Evolutionary conservation across 2,329 filamentous ascomycete genomes (phyloP), one percentile per base, ranked within the genome.

Genomic region (Bipolaris sorokiniana): DNA sequence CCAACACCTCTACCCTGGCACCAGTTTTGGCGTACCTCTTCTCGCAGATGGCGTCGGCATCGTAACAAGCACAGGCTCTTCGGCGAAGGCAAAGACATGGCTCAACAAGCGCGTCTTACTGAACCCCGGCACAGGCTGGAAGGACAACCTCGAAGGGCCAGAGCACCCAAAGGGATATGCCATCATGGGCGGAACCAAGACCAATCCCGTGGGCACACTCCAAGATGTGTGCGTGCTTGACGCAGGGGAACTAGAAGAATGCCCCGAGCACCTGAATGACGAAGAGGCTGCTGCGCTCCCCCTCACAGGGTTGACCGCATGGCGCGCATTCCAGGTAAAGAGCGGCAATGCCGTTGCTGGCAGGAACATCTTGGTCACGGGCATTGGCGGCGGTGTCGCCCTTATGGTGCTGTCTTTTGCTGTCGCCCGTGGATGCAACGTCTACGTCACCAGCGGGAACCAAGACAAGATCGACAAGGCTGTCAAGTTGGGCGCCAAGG

Each of bases 381-480:
- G 94, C 0, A 96, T 98, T 75, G 94, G 94, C 0, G 94, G 94
- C 34, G 94, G 94, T 41, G 94, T 97, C 1, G 94, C 94, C 33
- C 80, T 97, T 53, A 88, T 91, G 80, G 89, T 85, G 5, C 79
- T 97, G 66, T 83, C 91, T 74, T 96, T 96, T 77, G 92, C 86
- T 10, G 86, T 88, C 11, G 91, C 9, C 79, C 86, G 63, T 90
- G 92, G 36, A 86, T 88, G 67, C 46, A 86, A 88, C 73, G 89
- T 94, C n/a, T 96, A 83, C 71, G 92, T 97, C 53, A 94, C 89
- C 1, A 91, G 88, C 53, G 88, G 90, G 7, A 88, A 86, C 62
- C 77, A 86, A 63, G 87, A 84, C 67, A 97, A 97, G 83, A 85
- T 98, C 58, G 82, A 85, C 46, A 87, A 84, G 71, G 92, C 93